phyloP scores from a whole-genome alignment of 495 filamentous ascomycete genomes.

The Podospora sp. region DNA sequence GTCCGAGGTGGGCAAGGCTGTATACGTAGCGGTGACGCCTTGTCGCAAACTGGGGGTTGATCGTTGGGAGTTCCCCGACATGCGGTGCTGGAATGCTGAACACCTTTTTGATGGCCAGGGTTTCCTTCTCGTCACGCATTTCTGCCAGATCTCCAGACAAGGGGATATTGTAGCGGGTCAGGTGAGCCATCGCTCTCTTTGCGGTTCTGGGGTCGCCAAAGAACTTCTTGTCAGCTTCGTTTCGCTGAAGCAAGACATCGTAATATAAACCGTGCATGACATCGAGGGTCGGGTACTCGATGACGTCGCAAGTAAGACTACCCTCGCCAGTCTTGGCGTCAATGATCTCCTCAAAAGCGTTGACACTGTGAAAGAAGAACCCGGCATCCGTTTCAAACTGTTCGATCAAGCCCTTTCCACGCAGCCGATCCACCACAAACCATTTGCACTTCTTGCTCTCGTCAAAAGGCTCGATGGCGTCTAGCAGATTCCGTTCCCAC shows the following conservation, averaged over 20 bases:
- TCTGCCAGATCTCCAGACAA: conserved; percentile 28
- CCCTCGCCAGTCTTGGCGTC: conserved; percentile 25
- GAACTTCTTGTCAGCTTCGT: conserved; percentile 29
- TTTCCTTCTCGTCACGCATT: not conserved
- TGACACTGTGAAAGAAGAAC: conserved; percentile 77
- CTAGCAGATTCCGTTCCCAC: conserved; percentile 59
- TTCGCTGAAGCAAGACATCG: conserved; percentile 56
- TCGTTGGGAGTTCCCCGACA: conserved; percentile 64
- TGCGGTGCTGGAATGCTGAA: conserved; percentile 46
- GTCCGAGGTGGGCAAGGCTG: conserved; percentile 57
- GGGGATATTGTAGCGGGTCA: conserved; percentile 53
- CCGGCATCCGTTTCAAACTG: conserved; percentile 62
- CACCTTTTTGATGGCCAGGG: conserved; percentile 33
- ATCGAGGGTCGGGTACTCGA: conserved; percentile 59
- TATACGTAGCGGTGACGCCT: conserved; percentile 67
- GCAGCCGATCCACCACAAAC: conserved; percentile 66
- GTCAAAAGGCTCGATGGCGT: conserved; percentile 59
- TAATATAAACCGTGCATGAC: conserved; percentile 60
- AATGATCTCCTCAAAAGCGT: conserved; percentile 66
- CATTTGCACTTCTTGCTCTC: conserved; percentile 57
- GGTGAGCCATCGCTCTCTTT: conserved; percentile 40
- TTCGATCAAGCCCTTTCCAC: conserved; percentile 57
- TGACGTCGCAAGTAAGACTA: conserved; percentile 58
- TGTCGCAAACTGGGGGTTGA: conserved; percentile 62
- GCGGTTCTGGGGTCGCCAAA: conserved; percentile 37